These are phyloP conservation scores for Puccinia triticina DNA, from an alignment of 1,284 basidiomycete species.

Conservation along the genomic window DNA sequence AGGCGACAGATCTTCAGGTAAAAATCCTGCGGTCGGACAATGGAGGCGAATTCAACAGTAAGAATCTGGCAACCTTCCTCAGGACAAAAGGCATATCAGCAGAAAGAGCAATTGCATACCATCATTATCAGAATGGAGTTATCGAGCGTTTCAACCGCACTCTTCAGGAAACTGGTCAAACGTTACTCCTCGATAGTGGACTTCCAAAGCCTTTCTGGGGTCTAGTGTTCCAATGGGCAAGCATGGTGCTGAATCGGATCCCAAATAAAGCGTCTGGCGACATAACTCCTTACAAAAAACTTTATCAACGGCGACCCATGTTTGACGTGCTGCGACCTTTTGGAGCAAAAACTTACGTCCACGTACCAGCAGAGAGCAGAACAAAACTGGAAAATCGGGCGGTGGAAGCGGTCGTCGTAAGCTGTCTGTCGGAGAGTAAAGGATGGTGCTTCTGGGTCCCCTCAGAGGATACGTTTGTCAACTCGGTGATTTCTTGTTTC, in stretches of 20 bases:
- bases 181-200: background rate
- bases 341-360: background rate
- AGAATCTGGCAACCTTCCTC: too few relatives aligned
- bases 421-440: background rate
- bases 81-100: constrained; percentile 22
- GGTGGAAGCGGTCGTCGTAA: background rate
- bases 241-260: background rate
- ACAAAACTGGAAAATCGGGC: background rate
- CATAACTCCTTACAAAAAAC: background rate
- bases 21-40: too few relatives aligned
- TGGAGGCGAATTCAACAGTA: too few relatives aligned
- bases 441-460: constrained; percentile 22
- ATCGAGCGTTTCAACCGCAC: background rate
- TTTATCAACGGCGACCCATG: background rate
- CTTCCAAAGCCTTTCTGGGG: constrained; percentile 42
- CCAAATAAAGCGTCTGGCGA: background rate
- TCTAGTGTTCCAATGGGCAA: background rate
- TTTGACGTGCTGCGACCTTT: background rate
- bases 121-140: constrained; percentile 47
- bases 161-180: background rate
- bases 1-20: too few relatives aligned
- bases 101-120: background rate
- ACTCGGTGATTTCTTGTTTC: background rate
- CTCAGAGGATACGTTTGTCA: background rate
- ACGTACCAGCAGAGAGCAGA: background rate